Conservation (phyloP, 2,329 filamentous ascomycete genomes). For the Botrytis squamosa region DNA sequence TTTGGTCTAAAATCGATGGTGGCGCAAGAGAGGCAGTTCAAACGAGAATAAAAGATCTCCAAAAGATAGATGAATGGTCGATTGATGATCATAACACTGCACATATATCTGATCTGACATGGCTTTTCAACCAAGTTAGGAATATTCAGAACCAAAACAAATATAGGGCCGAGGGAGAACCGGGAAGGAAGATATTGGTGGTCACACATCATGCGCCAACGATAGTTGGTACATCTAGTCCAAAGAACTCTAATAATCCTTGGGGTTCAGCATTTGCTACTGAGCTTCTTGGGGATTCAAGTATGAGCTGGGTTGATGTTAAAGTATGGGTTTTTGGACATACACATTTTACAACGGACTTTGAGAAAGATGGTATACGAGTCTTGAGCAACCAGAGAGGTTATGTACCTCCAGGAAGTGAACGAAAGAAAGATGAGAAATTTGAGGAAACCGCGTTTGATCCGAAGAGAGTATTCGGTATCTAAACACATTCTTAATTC, state of each 20-base stretch:
- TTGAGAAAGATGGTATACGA: conserved; percentile 37
- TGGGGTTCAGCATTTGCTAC: conserved; percentile 52
- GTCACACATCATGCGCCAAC: conserved; percentile 45
- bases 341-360: conserved; percentile 46
- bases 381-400: conserved; percentile 48
- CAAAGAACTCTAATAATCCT: conserved; percentile 44
- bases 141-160: conserved; percentile 29
- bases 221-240: conserved; percentile 46
- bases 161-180: conserved; percentile 32
- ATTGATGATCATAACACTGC: conserved; percentile 23
- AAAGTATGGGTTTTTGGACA: conserved; percentile 48
- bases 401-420: conserved; percentile 38
- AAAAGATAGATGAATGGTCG: conserved; percentile 23
- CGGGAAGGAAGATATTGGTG: conserved; percentile 41
- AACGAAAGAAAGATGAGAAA: conserved; percentile 1
- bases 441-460: not conserved
- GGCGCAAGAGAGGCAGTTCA: conserved; percentile 36
- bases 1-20: conserved; percentile 49
- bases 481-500: not conserved
- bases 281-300: conserved; percentile 43
- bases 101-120: conserved; percentile 38
- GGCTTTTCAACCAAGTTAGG: conserved; percentile 42
- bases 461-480: not conserved
- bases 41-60: conserved; percentile 22
- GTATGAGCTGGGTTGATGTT: conserved; percentile 30